phyloP scores from a whole-genome alignment of 352 stramenopile species.

The Globisporangium solare region DNA sequence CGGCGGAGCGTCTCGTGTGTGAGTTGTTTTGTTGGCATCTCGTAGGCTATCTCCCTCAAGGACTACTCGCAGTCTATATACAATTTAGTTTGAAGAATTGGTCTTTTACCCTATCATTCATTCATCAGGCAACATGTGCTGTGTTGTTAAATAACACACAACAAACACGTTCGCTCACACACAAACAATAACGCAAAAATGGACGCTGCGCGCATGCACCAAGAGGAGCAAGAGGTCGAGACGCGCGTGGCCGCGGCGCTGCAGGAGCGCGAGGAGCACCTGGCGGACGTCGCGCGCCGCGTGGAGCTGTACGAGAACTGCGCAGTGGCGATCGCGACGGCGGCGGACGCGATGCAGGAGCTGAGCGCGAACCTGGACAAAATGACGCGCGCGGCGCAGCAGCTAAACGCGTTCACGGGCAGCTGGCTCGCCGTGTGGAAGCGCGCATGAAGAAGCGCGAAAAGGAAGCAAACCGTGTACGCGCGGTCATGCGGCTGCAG shows the following conservation, averaged over 20 bases:
- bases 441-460: conserved; percentile 19
- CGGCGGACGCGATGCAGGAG: conserved; percentile 57
- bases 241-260: conserved; percentile 2
- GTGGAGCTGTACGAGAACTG: conserved; percentile 69
- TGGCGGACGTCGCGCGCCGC: conserved; percentile 36
- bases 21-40: not conserved
- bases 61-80: too few relatives aligned
- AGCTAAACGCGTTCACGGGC: conserved; percentile 71
- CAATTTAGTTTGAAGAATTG: too few relatives aligned
- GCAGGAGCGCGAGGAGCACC: conserved; percentile 35
- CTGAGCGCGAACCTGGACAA: conserved; percentile 57
- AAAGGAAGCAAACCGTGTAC: too few relatives aligned
- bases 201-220: conserved; percentile 5
- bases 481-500: too few relatives aligned
- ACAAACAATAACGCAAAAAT: too few relatives aligned
- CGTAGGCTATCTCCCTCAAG: too few relatives aligned
- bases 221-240: conserved; percentile 14
- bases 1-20: conserved; percentile 20
- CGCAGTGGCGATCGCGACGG: conserved; percentile 36
- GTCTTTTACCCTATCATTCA: too few relatives aligned
- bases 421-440: conserved; percentile 75
- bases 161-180: too few relatives aligned
- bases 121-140: not conserved
- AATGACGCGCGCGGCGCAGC: conserved; percentile 61
- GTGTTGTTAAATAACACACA: too few relatives aligned